A percentile compares a stretch with the other conserved stretches of the same genome.
phyloP scores from a whole-genome alignment of 352 stramenopile species.

The Hyaloperonospora arabidopsidis region DNA sequence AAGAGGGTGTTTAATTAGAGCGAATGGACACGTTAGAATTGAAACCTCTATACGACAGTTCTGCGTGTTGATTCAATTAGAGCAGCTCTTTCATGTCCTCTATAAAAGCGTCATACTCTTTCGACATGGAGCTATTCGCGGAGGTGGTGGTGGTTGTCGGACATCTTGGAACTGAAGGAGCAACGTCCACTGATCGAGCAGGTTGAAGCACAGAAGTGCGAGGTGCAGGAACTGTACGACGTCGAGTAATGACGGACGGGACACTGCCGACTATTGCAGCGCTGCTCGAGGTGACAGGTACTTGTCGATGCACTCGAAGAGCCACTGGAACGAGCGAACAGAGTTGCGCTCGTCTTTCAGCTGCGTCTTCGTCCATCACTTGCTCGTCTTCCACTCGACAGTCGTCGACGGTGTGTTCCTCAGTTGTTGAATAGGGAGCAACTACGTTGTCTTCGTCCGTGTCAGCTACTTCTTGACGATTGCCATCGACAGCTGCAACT shows the following conservation, averaged over 20 bases:
- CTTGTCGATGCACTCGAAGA: conserved; percentile 46
- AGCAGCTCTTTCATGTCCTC: conserved; percentile 52
- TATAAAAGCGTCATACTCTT: conserved; percentile 67
- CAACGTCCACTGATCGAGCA: background rate
- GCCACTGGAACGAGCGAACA: conserved; percentile 53
- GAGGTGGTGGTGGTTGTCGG: conserved; percentile 2
- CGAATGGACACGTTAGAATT: too few relatives aligned
- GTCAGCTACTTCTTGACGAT: background rate
- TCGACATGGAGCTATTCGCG: conserved; percentile 28
- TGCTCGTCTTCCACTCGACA: conserved; percentile 18
- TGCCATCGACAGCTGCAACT: background rate
- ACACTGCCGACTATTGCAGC: conserved; percentile 3
- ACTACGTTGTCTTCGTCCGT: conserved; percentile 22
- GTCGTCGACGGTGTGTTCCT: background rate
- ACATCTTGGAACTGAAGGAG: conserved; percentile 1
- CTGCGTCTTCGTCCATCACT: conserved; percentile 25
- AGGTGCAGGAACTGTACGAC: conserved; percentile 15
- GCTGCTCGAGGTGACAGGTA: background rate
- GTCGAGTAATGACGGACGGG: conserved; percentile 10
- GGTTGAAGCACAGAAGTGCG: conserved; percentile 14
- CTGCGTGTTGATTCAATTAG: conserved; percentile 17
- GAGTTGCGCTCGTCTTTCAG: conserved; percentile 36
- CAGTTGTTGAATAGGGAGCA: conserved; percentile 28
- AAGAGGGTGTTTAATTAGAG: too few relatives aligned
- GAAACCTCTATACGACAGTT: too few relatives aligned